Base-by-base conservation (phyloP, 345 rosid species). In the Hibiscus tridactylites region DNA sequence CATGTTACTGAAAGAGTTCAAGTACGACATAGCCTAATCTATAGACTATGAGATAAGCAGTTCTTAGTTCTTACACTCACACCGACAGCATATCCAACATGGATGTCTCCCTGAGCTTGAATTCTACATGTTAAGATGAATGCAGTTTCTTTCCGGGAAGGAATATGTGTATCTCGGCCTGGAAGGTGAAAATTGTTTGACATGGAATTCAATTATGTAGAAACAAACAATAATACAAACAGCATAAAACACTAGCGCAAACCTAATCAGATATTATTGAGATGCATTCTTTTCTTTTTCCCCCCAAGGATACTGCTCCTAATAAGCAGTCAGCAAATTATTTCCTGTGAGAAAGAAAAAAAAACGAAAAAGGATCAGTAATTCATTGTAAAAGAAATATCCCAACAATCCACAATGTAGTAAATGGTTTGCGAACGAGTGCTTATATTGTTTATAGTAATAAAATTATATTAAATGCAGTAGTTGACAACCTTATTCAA, bases 71-170 rank as follows among this genome's bases (percentile, higher is more conserved):
- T 35, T 35, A 35, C 37, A 35, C 37, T 29, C 31, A 29, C 61
- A 69, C 19, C 11, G 11, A 13, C 54, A 21, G 6, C n/a, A 24
- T 65, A 11, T 21, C 5, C 17, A 53, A 42, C 52, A 19, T 12
- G 9, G 56, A 53, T 53, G 24, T 42, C 52, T 19, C 21, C 37
- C 28, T 47, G 21, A 66, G 70, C 24, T 49, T 47, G 42, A 67
- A 67, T 67, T 47, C 58, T 26, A 67, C 57, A 67, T 47, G 58
- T 67, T 67, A 67, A 42, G 7, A 47, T 28, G 56, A 47, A 67
- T 26, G 58, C 58, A 67, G 58, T 67, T 67, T 28, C 56, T 67
- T 47, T 24, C 71, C 71, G 7, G 28, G 2, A 54, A 54, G 59
- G 59, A 54, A 17, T 35, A 35, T 9, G 26, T 19, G 59, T 17